Evolutionary conservation across 257 asterid genomes (phyloP), one percentile per base, ranked within the genome.

Genomic region (Penstemon eatonii): DNA sequence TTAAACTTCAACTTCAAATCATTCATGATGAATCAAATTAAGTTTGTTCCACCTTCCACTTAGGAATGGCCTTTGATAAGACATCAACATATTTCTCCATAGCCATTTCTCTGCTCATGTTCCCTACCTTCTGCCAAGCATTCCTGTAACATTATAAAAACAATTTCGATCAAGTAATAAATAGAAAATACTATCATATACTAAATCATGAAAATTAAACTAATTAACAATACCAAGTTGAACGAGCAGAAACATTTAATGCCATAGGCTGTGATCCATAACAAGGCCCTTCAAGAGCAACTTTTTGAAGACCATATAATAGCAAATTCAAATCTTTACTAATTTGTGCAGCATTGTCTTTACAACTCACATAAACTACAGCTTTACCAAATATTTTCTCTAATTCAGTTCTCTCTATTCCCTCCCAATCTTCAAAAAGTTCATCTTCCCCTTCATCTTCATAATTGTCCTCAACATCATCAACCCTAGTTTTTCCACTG

Each of bases 401-500:
- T 58, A 90, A 67, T 40, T 83, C 96, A 33, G 82, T 88, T 77
- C 87, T 85, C 78, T 88, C 97, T 41, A 88, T 61, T 25, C 88
- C 96, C 71, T 88, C 97, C 95, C 95, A 90, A 69, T 90, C 94
- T 74, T 78, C 87, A 50, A 77, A 54, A 51, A 49, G 11, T 33
- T 43, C 82, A 19, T 75, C 67, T 7, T 63, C 84, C 39, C 51
- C n/a, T n/a, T n/a, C n/a, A n/a, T n/a, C 78, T 4, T 39, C 54
- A 36, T 44, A 65, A 2, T 56, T 55, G 11, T 55, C 38, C 60
- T 33, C 67, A 63, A 63, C 4, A 12, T 44, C 33, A 25, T 25
- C 33, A 25, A 25, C 69, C n/a, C 62, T 41, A 15, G 19, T 11
- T 15, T 66, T 59, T 52, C 43, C 80, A 51, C 6, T 33, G 37